A percentile compares a stretch with the other conserved stretches of the same genome.
Conservation (phyloP, 306 rosid genomes). For the Fragaria vesca region DNA sequence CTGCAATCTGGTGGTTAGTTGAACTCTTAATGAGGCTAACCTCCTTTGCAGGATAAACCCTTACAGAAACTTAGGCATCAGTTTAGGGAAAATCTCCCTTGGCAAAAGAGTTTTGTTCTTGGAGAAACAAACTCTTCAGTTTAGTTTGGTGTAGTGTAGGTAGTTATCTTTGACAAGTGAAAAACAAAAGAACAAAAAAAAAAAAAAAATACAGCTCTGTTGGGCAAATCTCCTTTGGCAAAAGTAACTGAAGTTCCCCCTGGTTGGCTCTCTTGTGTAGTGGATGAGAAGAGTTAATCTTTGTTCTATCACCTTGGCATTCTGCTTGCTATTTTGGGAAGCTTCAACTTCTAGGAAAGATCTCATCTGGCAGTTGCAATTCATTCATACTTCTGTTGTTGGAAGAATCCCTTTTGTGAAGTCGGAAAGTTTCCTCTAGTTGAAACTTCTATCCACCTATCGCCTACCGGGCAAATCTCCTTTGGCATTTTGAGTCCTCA, state of each 20-base stretch:
- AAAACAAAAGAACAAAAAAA: neutral
- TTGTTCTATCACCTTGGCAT: slow-evolving; percentile 41
- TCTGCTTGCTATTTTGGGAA: slow-evolving; percentile 15
- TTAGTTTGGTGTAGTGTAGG: neutral
- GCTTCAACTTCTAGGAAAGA: slow-evolving; percentile 28
- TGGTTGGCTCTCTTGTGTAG: slow-evolving; percentile 34
- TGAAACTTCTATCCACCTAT: slow-evolving; percentile 46
- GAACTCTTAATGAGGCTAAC: slow-evolving; percentile 22
- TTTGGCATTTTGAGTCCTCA: slow-evolving; percentile 78
- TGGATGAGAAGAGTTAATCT: slow-evolving; percentile 26
- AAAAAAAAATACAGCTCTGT: slow-evolving; percentile 17
- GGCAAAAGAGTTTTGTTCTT: slow-evolving; percentile 48
- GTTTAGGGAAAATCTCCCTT: slow-evolving; percentile 83
- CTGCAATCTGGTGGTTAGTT: slow-evolving; percentile 29
- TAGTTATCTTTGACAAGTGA: slow-evolving; percentile 23
- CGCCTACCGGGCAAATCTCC: slow-evolving; percentile 87
- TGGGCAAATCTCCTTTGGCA: slow-evolving; percentile 96
- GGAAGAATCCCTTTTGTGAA: slow-evolving; percentile 34
- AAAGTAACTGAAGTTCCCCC: slow-evolving; percentile 37
- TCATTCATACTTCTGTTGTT: slow-evolving; percentile 39
- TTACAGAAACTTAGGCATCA: slow-evolving; percentile 30
- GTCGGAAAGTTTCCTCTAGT: slow-evolving; percentile 38
- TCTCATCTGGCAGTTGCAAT: slow-evolving; percentile 24
- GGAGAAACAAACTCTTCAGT: slow-evolving; percentile 24
- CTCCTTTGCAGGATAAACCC: slow-evolving; percentile 29